phyloP scores from a whole-genome alignment of 2,329 filamentous ascomycete genomes.

The Arthrinium phaeospermum region DNA sequence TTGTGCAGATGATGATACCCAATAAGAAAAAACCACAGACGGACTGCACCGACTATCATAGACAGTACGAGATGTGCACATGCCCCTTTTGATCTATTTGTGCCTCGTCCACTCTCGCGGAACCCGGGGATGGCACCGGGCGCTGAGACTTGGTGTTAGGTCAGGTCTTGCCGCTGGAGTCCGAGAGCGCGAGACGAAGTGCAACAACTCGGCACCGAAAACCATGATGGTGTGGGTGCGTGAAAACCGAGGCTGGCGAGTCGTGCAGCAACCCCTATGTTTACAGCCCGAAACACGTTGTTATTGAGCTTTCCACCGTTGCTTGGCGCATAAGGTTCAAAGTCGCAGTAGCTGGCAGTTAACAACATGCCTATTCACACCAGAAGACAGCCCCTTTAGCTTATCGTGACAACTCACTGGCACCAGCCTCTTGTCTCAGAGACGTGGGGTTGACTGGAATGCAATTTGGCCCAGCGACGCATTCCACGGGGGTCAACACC shows the following conservation, averaged over 20 bases:
- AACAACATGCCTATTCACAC: not conserved
- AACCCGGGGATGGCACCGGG: not conserved
- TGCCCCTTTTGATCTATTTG: not conserved
- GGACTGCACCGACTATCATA: not conserved
- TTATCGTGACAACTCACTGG: not conserved
- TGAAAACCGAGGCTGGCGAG: not conserved
- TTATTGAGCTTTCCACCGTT: not conserved
- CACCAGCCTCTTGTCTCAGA: conserved; percentile 20
- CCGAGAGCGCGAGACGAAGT: not conserved
- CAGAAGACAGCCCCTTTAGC: not conserved
- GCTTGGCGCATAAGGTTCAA: not conserved
- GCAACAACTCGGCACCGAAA: not conserved
- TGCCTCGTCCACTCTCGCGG: not conserved
- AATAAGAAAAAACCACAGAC: not conserved
- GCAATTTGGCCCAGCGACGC: not conserved
- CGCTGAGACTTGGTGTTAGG: conserved; percentile 7
- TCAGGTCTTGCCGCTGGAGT: not conserved
- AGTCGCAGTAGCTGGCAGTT: not conserved
- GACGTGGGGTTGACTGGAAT: conserved; percentile 17
- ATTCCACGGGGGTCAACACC: conserved; percentile 4
- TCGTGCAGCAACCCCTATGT: not conserved
- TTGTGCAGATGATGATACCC: conserved; percentile 15
- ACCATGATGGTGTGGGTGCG: not conserved
- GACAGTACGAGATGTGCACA: not conserved
- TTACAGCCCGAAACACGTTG: conserved; percentile 8